Base-by-base conservation (phyloP, 306 rosid species). In the Fragaria vesca region DNA sequence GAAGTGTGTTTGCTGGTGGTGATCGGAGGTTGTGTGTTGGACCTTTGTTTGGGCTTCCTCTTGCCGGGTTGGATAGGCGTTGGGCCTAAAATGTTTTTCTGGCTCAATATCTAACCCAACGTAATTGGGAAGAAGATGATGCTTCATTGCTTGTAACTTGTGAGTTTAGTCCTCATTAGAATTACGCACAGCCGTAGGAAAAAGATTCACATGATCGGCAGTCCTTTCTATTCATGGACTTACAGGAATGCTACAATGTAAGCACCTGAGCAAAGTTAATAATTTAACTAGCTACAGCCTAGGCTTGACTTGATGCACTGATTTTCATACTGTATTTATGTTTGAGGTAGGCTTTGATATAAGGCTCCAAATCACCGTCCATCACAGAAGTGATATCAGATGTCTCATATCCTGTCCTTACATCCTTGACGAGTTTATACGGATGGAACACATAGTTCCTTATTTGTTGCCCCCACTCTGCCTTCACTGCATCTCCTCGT, bases 381-480 rank as follows among this genome's bases (percentile, higher is more conserved):
- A 94, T 92, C 66, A 94, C 97, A 71, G 97, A 87, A 66, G 85
- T 72, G 78, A 94, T 71, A 73, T 94, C 98, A 6, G 98, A 81
- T 0, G 97, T 89, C 79, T 94, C 97, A 71, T 80, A 38, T 55
- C 91, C 97, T 0, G 98, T 94, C 79, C 98, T 83, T 42, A 94
- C 97, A 84, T 94, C 98, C 83, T 94, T 94, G 36, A 94, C 98
- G 0, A 94, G 88, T 78, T 94, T 94, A 86, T 94, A 94, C 0
- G 97, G 98, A 88, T 94, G 97, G 81, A 94, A 94, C 16, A 94
- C 97, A 43, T 94, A 94, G 87, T 94, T 92, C 78, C 98, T 80
- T 78, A 94, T 94, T 81, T 94, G 98, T 74, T 94, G 98, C 50
- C 98, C 98, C 98, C 98, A 94, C 82, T 94, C 98, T 9, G 98